Base-by-base conservation (phyloP, 176 grass and related monocot species). In the Aegilops speltoides region DNA sequence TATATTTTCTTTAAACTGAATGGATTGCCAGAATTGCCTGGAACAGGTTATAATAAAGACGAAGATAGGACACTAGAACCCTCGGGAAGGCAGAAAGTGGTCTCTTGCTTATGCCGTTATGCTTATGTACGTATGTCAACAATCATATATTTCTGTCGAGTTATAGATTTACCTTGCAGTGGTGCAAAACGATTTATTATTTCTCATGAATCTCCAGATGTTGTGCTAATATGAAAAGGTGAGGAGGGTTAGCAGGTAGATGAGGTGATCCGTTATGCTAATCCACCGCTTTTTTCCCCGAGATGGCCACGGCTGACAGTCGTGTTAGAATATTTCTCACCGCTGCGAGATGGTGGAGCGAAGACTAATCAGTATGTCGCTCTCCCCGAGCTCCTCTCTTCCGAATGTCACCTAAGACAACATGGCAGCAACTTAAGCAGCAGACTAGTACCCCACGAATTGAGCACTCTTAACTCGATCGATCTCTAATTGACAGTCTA, bases 161-260 rank as follows among this genome's bases (percentile, higher is more conserved):
- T 14, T 12, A 45, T 45, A 45, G 43, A 45, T 45, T 45, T 45
- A 45, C 14, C 43, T 45, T 45, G 45, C 40, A 73, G n/a, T 26
- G 12, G n/a, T 8, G 10, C 9, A 37, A 37, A 66, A 32, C 25
- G 5, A 36, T 69, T 16, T 69, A 34, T 19, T 68, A 73, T n/a
- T 25, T 45, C n/a, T 46, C 23, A 74, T 26, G 38, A 46, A 25
- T 7, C 38, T 10, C 32, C 17, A 29, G 29, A 69, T 69, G 69
- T 41, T 72, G 37, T 7, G 22, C 69, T 68, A 10, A 29, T 48
- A 48, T 43, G 8, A 8, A 87, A 63, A 93, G 4, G 43, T 93
- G 29, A 68, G 65, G 17, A 69, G 32, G 32, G 32, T 69, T 7
- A 57, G 68, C 40, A 73, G 82, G 73, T 64, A 59, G 56, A 20